Percentiles rank a stretch among this genome's conserved stretches.
Evolutionary conservation across 495 filamentous ascomycete species (phyloP).

Genomic region (Beverwykella pulmonaria): DNA sequence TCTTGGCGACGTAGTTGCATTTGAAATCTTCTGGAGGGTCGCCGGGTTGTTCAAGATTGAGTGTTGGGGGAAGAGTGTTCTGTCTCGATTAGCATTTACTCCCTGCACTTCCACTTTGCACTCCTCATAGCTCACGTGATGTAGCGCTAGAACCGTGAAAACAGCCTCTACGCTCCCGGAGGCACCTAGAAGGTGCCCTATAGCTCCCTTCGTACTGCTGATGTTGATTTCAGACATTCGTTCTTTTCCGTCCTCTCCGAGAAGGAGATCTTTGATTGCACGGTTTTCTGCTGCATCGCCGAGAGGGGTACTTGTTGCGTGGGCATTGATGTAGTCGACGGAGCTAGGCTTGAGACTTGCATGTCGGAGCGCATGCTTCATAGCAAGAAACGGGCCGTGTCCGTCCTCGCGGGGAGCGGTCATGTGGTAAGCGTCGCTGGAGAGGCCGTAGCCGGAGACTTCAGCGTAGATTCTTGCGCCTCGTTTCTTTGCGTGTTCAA

Average conservation of each 20-base stretch:
- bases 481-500: conserved; percentile 80
- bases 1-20: conserved; percentile 82
- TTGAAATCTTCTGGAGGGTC: conserved; percentile 61
- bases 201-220: conserved; percentile 90
- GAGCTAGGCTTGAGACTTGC: conserved; percentile 66
- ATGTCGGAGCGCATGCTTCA: conserved; percentile 79
- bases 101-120: conserved; percentile 3
- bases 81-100: conserved; percentile 47
- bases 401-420: conserved; percentile 85
- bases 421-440: conserved; percentile 87
- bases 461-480: conserved; percentile 87
- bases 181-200: conserved; percentile 90
- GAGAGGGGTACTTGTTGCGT: conserved; percentile 83
- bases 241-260: conserved; percentile 67
- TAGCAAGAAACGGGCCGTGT: conserved; percentile 75
- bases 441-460: conserved; percentile 82
- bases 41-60: conserved; percentile 73
- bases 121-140: conserved; percentile 60
- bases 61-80: conserved; percentile 82
- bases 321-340: conserved; percentile 94
- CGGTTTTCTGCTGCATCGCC: conserved; percentile 87
- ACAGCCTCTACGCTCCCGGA: conserved; percentile 87
- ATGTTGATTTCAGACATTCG: conserved; percentile 72
- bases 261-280: conserved; percentile 77
- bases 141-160: conserved; percentile 77